A percentile compares a stretch with the other conserved stretches of the same genome.
Conservation (phyloP, 2,329 filamentous ascomycete genomes). For the Pseudogymnoascus sp. region DNA sequence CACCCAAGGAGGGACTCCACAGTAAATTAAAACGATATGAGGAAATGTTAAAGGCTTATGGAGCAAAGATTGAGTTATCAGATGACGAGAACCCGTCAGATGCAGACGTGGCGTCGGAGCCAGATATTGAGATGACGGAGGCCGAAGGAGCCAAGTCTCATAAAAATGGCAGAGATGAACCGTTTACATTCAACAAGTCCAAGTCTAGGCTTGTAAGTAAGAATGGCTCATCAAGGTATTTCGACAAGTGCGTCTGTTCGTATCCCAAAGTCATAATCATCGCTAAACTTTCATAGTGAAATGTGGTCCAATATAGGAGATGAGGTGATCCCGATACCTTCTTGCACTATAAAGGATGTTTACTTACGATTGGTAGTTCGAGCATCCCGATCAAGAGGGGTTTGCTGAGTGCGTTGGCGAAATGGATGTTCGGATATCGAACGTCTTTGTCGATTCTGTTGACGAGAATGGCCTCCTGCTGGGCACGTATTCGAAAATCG, state of each 20-base stretch:
- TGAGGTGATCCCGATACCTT: slow-evolving; percentile 20
- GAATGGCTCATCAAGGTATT: slow-evolving; percentile 21
- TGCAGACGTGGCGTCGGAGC: slow-evolving; percentile 18
- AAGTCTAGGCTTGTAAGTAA: slow-evolving; percentile 19
- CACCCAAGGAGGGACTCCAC: slow-evolving; percentile 20
- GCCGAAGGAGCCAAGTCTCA: slow-evolving; percentile 11
- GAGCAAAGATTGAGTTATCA: slow-evolving; percentile 20
- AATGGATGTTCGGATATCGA: neutral
- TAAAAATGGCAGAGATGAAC: slow-evolving; percentile 4
- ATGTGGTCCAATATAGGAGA: slow-evolving; percentile 26
- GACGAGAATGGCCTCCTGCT: slow-evolving; percentile 15
- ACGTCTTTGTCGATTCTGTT: slow-evolving; percentile 1
- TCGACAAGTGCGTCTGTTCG: slow-evolving; percentile 18
- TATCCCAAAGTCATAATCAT: neutral
- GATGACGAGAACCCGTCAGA: slow-evolving; percentile 18
- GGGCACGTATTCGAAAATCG: neutral
- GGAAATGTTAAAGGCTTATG: slow-evolving; percentile 15
- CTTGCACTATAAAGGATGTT: neutral
- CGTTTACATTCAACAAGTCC: slow-evolving; percentile 12
- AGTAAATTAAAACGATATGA: slow-evolving; percentile 20
- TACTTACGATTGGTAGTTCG: slow-evolving; percentile 14
- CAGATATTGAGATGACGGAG: slow-evolving; percentile 16
- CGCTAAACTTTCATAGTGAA: slow-evolving; percentile 16
- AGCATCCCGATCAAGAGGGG: slow-evolving; percentile 18
- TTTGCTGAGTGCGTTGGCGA: slow-evolving; percentile 14